A percentile compares a stretch with the other conserved stretches of the same genome.
phyloP scores from a whole-genome alignment of 2,329 filamentous ascomycete species.

The Clonostachys solani region DNA sequence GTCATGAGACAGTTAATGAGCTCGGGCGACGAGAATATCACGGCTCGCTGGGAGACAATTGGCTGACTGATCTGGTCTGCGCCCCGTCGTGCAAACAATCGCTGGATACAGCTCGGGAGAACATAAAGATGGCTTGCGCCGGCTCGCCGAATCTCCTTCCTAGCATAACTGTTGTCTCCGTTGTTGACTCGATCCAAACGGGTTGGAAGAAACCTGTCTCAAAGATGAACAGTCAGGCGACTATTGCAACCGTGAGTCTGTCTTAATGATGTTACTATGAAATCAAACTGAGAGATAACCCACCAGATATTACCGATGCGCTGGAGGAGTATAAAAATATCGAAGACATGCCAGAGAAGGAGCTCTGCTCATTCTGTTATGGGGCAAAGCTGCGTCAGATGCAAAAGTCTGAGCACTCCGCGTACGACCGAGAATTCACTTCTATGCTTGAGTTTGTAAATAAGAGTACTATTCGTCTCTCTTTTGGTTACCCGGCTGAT shows the following conservation, averaged over 20 bases:
- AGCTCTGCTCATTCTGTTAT: conserved; percentile 10
- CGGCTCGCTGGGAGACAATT: neutral
- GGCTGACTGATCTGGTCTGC: neutral
- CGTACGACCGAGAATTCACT: conserved; percentile 3
- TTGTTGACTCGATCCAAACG: neutral
- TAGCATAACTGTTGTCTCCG: neutral
- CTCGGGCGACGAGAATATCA: neutral
- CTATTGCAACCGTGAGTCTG: conserved; percentile 4
- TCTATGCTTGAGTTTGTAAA: conserved; percentile 2
- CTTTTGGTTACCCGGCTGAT: neutral
- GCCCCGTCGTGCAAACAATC: neutral
- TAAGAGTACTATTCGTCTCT: neutral
- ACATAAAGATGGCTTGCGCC: neutral
- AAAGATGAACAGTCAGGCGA: conserved; percentile 2
- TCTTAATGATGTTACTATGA: neutral
- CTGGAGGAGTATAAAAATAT: neutral
- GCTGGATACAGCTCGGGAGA: neutral
- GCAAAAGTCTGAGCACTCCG: conserved; percentile 7
- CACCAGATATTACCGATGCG: conserved; percentile 2
- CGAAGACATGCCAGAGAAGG: conserved; percentile 2
- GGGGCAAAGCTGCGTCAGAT: conserved; percentile 5
- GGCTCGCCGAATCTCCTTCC: neutral
- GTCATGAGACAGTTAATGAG: neutral
- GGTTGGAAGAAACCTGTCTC: conserved; percentile 4
- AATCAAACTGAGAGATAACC: neutral